Evolutionary conservation across 2,329 filamentous ascomycete genomes (phyloP).

Genomic region (Pseudogymnoascus sp.): DNA sequence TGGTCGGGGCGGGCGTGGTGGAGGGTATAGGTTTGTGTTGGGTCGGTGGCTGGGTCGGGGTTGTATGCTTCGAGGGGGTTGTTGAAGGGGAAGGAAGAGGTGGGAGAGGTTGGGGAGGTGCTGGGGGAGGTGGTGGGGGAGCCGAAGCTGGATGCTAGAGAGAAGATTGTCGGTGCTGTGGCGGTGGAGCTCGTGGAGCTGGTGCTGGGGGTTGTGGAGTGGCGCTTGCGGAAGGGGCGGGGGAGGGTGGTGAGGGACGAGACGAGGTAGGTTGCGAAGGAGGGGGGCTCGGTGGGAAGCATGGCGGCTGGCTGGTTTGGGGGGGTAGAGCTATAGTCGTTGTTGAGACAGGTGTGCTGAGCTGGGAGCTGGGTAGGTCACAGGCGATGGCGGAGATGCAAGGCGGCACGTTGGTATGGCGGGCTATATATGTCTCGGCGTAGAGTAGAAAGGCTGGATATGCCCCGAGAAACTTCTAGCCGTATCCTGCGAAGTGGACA

Average conservation of each 20-base stretch:
- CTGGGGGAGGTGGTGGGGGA: neutral
- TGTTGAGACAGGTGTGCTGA: neutral
- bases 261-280: constrained; percentile 4
- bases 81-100: neutral
- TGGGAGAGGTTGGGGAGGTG: neutral
- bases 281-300: neutral
- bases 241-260: neutral
- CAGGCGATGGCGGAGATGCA: neutral
- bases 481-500: neutral
- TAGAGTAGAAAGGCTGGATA: neutral
- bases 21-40: constrained; percentile 22
- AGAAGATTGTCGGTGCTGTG: neutral
- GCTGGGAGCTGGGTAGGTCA: neutral
- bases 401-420: neutral
- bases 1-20: constrained; percentile 42
- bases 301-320: neutral
- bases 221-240: neutral
- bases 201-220: neutral
- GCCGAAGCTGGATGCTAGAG: neutral
- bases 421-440: neutral
- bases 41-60: neutral
- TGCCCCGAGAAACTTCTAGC: neutral
- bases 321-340: neutral
- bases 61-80: neutral
- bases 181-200: neutral